These are phyloP conservation scores for Magnolia officinalis DNA, from an alignment of 164 flowering plant genomes.

Conservation along the genomic window DNA sequence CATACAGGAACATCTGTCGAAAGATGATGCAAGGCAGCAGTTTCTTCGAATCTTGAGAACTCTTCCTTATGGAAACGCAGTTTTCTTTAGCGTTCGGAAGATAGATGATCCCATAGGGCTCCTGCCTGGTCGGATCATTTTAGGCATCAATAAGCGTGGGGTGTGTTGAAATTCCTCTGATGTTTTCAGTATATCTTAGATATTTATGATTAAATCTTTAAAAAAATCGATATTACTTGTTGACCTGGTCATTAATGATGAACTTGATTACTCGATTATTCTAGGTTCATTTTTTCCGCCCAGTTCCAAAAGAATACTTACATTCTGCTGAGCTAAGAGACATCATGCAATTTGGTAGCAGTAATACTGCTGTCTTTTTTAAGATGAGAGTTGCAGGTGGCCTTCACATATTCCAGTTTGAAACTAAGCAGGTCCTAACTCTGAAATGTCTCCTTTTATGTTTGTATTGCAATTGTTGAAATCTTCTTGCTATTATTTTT, in stretches of 20 bases:
- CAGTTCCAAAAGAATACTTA: constrained; percentile 97
- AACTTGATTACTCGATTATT: constrained; percentile 10
- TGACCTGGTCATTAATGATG: constrained; percentile 1
- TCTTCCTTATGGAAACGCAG: constrained; percentile 95
- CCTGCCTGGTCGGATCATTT: constrained; percentile 84
- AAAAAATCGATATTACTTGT: too few species aligned
- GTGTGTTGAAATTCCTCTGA: constrained; percentile 35
- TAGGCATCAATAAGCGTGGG: constrained; percentile 98
- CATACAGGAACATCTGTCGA: constrained; percentile 70
- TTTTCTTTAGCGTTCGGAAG: constrained; percentile 91
- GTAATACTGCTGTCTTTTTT: constrained; percentile 97
- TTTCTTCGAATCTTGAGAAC: constrained; percentile 74
- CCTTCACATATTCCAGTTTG: constrained; percentile 98
- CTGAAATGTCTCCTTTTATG: background rate
- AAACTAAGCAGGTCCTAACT: constrained; percentile 82
- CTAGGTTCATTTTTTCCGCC: constrained; percentile 98
- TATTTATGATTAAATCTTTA: background rate
- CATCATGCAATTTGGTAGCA: constrained; percentile 99
- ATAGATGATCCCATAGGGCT: constrained; percentile 99
- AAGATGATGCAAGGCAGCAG: constrained; percentile 95
- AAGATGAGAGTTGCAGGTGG: constrained; percentile 99
- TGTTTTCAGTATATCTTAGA: background rate
- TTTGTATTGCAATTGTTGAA: background rate
- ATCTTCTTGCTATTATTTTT: background rate
- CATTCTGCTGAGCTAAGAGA: constrained; percentile 99